Evolutionary conservation across 1,284 basidiomycete genomes (phyloP), one percentile per base, ranked within the genome.

Genomic region (Malassezia cuniculi): DNA sequence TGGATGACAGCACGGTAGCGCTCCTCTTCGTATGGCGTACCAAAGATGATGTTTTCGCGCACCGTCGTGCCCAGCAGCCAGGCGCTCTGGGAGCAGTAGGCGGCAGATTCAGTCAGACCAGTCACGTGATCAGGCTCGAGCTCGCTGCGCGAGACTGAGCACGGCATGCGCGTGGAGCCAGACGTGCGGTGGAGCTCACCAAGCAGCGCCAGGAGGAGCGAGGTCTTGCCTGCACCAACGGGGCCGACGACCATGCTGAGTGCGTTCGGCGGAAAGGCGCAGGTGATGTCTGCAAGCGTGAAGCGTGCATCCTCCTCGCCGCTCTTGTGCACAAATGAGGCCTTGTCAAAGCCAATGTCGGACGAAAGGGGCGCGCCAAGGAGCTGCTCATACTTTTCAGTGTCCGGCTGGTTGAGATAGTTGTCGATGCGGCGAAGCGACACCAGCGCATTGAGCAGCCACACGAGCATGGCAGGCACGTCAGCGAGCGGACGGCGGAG

Each of bases 41-140:
- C 82, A 69, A 95, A 95, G 16, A 93, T 69, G 50, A 94, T 90
- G 55, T 94, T 95, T 34, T 90, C 84, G 74, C 80, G 81, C 68
- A 95, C 86, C 4, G 82, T 84, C 0, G 85, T 86, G 62, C 93
- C 93, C 41, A 85, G 78, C 24, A 93, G 74, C 84, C 84, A 87
- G 0, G 86, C 79, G 1, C 78, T 75, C 71, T 94, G 89, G n/a
- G 87, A 85, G 9, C 93, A 87, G 69, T 86, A 95, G 0, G 85
- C 87, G 42, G 87, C 78, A 7, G 78, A 72, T 53, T 85, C 79
- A 55, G 75, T 75, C 24, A 81, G 68, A 0, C 80, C 78, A 17
- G 77, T 69, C 16, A 74, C 71, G 2, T 64, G 70, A 41, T 73
- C 71, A 15, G 55, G 47, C 11, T 50, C 52, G 3, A 55, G 47